These are phyloP conservation scores for Eremothecium gossypii DNA, from an alignment of 1,139 yeast genomes.

Conservation along the genomic window DNA sequence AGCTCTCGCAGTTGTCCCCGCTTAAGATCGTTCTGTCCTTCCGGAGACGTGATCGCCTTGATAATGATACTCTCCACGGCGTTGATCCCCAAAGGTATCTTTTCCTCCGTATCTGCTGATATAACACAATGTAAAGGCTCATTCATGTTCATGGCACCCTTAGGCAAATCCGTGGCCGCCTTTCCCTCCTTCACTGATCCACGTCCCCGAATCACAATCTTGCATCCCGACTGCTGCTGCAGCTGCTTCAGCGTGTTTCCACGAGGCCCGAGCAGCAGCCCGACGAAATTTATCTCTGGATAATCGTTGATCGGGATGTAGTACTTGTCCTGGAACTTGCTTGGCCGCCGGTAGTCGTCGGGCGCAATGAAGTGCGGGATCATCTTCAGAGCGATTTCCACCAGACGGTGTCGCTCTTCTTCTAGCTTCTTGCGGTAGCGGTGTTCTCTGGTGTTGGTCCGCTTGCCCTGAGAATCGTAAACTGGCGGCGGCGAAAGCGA, in stretches of 20 bases:
- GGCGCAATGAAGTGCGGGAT: conserved; percentile 84
- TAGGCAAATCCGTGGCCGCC: conserved; percentile 39
- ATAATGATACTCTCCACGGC: conserved; percentile 70
- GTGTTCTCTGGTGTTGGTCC: conserved; percentile 74
- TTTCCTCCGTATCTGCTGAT: conserved; percentile 74
- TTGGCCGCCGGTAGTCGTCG: conserved; percentile 60
- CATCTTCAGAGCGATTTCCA: conserved; percentile 60
- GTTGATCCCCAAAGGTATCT: conserved; percentile 65
- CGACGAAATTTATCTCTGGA: conserved; percentile 90
- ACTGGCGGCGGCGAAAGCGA: conserved; percentile 93
- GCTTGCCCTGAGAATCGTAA: conserved; percentile 73
- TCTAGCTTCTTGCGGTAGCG: conserved; percentile 56
- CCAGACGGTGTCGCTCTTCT: conserved; percentile 68
- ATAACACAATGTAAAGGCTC: conserved; percentile 88
- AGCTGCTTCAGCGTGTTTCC: conserved; percentile 79
- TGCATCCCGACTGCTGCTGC: conserved; percentile 79
- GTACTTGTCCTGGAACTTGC: conserved; percentile 69
- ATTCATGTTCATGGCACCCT: conserved; percentile 43
- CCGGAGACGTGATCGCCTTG: conserved; percentile 80
- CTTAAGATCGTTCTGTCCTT: conserved; percentile 86
- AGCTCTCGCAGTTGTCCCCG: conserved; percentile 84
- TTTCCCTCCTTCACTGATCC: conserved; percentile 95
- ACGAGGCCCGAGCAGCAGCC: conserved; percentile 87
- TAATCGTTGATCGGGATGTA: conserved; percentile 80
- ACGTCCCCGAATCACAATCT: conserved; percentile 78